Evolutionary conservation across 768 basidiomycete species (phyloP), one percentile per base, ranked within the genome.

Genomic region (Gloeophyllum trabeum): DNA sequence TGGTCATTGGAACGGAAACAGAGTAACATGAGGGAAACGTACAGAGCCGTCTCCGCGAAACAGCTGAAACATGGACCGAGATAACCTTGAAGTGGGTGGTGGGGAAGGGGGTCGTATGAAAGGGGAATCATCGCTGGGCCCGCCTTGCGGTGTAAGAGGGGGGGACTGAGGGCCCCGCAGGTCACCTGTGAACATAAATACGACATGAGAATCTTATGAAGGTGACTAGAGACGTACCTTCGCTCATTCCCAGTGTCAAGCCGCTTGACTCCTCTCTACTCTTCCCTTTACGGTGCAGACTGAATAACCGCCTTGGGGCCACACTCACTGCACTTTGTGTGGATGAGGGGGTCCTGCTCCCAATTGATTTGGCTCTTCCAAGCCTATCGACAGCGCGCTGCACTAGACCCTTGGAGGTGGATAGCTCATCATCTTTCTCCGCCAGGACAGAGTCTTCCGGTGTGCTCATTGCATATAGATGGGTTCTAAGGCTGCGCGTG

Each of bases 31-130:
- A 39, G 34, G 30, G 47, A 32, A 41, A 62, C 79, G 51, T 55
- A 88, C 87, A 13, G 88, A 87, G 48, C 78, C 76, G 49, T 76
- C 71, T 12, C 79, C 82, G 30, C 72, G 70, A 51, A 85, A 82
- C 6, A 76, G 63, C 35, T 60, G 64, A 32, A 73, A 52, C 4
- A 69, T 51, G 4, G 76, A 69, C 20, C 74, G 66, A 25, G 64
- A 47, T 5, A 67, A 61, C 1, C 46, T 43, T 18, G 67, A 56
- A 13, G 71, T 69, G 3, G 86, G 83, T 7, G 72, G 80, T 24
- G 86, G 85, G 4, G 36, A 37, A 37, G 36, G 36, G 7, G 36
- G 36, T 21, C 36, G 12, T 6, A 37, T 37, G 20, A 37, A 37
- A 7, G 36, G 36, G 10, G 36, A 37, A 37, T 37, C 36, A 19